These are phyloP conservation scores for Plantago major DNA, from an alignment of 257 asterid species.

Conservation along the genomic window DNA sequence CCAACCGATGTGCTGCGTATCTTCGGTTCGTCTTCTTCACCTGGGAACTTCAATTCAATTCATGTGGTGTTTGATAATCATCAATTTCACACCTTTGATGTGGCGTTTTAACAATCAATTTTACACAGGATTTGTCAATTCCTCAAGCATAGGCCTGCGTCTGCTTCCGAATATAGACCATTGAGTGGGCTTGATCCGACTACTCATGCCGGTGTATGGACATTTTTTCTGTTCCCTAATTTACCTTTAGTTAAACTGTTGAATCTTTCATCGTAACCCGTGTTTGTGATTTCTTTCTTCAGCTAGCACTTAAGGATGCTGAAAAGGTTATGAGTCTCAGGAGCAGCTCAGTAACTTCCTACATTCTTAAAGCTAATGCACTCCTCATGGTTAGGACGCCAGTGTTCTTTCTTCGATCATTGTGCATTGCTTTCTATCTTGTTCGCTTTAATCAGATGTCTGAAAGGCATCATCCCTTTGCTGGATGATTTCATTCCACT, in stretches of 20 bases:
- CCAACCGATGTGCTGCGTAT: constrained; percentile 84
- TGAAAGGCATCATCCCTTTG: constrained; percentile 2
- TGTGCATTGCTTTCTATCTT: constrained; percentile 14
- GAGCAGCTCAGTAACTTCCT: constrained; percentile 38
- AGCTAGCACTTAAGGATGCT: constrained; percentile 95
- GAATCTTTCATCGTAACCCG: constrained; percentile 1
- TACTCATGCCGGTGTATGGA: constrained; percentile 78
- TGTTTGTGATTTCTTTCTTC: constrained; percentile 17
- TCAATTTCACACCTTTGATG: not conserved
- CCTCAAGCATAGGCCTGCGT: constrained; percentile 69
- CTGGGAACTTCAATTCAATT: not conserved
- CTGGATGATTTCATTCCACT: not conserved
- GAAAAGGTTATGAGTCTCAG: constrained; percentile 68
- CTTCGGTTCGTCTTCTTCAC: constrained; percentile 46
- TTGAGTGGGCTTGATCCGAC: constrained; percentile 92
- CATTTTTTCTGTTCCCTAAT: not conserved
- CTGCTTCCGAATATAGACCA: constrained; percentile 77
- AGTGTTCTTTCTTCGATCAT: constrained; percentile 7
- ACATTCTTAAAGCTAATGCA: constrained; percentile 83
- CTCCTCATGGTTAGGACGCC: constrained; percentile 70
- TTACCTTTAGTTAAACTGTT: constrained; percentile 6
- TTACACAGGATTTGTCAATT: constrained; percentile 61
- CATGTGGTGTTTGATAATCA: not conserved
- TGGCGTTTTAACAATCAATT: not conserved
- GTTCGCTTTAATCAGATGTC: constrained; percentile 5